These are phyloP conservation scores for Penicillium sp. DNA, from an alignment of 2,329 filamentous ascomycete genomes.

Conservation along the genomic window DNA sequence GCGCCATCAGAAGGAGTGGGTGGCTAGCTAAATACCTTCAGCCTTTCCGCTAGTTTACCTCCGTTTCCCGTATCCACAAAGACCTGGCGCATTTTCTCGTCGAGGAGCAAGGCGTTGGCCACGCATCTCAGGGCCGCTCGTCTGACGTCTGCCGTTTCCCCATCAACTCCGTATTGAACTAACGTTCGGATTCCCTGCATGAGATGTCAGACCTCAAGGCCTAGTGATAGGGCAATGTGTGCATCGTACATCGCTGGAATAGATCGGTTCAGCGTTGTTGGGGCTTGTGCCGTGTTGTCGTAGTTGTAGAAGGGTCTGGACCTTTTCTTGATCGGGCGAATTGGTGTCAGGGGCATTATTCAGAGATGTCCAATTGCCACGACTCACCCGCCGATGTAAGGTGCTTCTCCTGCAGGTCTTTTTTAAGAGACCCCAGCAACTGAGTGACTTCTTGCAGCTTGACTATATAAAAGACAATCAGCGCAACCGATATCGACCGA, in stretches of 20 bases:
- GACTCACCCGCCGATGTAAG: conserved; percentile 61
- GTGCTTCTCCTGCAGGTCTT: conserved; percentile 60
- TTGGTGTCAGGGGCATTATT: no score
- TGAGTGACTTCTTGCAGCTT: conserved; percentile 67
- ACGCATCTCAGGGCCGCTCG: conserved; percentile 77
- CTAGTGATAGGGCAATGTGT: neutral
- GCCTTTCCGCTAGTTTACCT: conserved; percentile 64
- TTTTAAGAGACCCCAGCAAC: conserved; percentile 60
- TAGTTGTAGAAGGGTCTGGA: conserved; percentile 56
- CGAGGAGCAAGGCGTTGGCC: conserved; percentile 77
- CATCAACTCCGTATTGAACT: conserved; percentile 69
- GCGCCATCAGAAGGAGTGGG: neutral
- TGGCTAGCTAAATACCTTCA: conserved; percentile 52
- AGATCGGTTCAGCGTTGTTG: conserved; percentile 73
- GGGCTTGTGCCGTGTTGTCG: conserved; percentile 76
- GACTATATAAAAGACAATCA: conserved; percentile 43
- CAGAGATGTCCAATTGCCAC: no score
- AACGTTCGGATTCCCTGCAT: conserved; percentile 71
- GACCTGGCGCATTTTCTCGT: conserved; percentile 64
- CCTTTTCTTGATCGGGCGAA: conserved; percentile 30
- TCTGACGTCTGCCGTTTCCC: conserved; percentile 60
- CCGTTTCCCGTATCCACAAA: conserved; percentile 70
- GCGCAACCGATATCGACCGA: no score
- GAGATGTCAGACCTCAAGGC: conserved; percentile 9
- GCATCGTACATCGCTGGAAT: conserved; percentile 65